Percentiles rank a stretch among this genome's conserved stretches.
phyloP scores from a whole-genome alignment of 2,329 filamentous ascomycete species.

The Elsinoe arachidis region DNA sequence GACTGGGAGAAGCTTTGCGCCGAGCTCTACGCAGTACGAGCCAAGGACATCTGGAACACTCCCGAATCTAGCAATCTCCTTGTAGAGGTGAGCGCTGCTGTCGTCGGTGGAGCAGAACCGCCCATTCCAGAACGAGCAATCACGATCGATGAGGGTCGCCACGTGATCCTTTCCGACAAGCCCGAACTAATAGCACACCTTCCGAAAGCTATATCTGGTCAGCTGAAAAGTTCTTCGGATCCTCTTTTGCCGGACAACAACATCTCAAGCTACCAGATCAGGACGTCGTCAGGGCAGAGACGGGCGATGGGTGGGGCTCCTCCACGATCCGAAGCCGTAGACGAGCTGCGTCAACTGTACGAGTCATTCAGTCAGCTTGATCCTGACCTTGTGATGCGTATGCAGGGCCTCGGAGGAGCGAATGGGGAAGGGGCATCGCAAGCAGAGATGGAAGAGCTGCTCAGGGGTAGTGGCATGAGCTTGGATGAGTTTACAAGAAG shows the following conservation, averaged over 20 bases:
- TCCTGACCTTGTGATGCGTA: neutral
- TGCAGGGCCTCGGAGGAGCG: neutral
- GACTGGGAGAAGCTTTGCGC: constrained; percentile 60
- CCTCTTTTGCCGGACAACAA: constrained; percentile 62
- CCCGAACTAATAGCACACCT: constrained; percentile 62
- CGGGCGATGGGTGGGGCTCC: neutral
- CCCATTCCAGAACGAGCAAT: constrained; percentile 37
- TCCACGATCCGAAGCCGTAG: neutral
- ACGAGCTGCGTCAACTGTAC: constrained; percentile 1
- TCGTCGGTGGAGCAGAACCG: constrained; percentile 33
- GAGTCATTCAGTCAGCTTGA: constrained; percentile 3
- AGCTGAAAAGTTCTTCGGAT: constrained; percentile 67
- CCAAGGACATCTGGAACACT: constrained; percentile 81
- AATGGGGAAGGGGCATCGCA: neutral
- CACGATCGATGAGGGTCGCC: constrained; percentile 55
- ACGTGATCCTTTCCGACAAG: constrained; percentile 69
- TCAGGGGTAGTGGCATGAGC: constrained; percentile 6
- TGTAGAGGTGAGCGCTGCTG: constrained; percentile 55
- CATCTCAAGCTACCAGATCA: constrained; percentile 21
- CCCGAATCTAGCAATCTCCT: constrained; percentile 61
- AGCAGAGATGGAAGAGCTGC: constrained; percentile 6
- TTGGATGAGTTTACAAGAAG: constrained; percentile 6
- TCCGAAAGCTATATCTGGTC: constrained; percentile 55
- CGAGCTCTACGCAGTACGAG: constrained; percentile 64
- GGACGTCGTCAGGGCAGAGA: neutral